Base-by-base conservation (phyloP, 2,329 filamentous ascomycete genomes). In the Neopestalotiopsis sp. region DNA sequence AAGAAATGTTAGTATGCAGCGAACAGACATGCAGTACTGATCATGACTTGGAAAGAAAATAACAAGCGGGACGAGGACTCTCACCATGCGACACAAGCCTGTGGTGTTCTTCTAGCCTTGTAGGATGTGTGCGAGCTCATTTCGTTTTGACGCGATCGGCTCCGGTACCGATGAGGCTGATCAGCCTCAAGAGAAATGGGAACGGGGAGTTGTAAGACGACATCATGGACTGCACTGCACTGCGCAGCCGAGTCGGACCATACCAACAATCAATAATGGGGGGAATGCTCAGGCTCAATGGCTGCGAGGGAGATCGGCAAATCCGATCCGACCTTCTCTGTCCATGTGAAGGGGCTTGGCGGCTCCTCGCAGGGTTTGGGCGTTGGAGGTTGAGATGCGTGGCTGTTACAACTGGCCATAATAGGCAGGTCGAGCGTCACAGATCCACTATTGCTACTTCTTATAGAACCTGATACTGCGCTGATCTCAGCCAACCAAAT, bases 51-150 rank as follows among this genome's bases (percentile, higher is more conserved):
- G 24, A 28, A 2, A 24, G 14, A 13, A 20, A n/a, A 17, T n/a
- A n/a, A 63, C 12, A 14, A 30, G 20, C 59, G 59, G 20, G 28
- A 40, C 24, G 32, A 14, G 7, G 24, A 38, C 24, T 28, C 28
- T 59, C 42, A 67, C 65, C 65, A 67, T 67, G 65, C 65, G 38
- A 67, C 56, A 24, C 65, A 67, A 32, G 65, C 65, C 56, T 67
- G 65, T 42, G 65, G 65, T 59, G 65, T 67, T 24, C 65, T 40
- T 12, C 65, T 52, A 7, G 56, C 32, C 30, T 52, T 59, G 40
- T 67, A 67, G n/a, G 52, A 52, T 24, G 32, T 42, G 56, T 30
- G 17, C n/a, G 65, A 60, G 65, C 65, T 67, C 52, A 59, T 67
- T 24, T 30, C 56, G 32, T 32, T 17, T 56, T 24, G 14, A 65